Evolutionary conservation across 2,329 filamentous ascomycete genomes (phyloP).

Genomic region (Pleurostoma richardsiae): DNA sequence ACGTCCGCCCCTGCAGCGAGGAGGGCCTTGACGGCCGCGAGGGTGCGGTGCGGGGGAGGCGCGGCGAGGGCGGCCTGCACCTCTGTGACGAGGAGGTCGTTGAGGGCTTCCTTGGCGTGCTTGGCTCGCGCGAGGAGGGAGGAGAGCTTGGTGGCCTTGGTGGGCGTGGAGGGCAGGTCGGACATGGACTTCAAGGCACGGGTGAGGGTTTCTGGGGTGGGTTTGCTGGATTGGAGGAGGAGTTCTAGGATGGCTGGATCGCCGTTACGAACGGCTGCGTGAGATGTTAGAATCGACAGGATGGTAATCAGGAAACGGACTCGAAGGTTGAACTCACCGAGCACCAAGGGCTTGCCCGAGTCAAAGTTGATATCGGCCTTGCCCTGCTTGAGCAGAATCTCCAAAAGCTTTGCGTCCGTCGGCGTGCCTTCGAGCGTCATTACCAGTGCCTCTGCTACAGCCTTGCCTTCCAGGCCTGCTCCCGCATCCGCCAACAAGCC

Average conservation of each 20-base stretch:
- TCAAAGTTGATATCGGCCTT: constrained; percentile 48
- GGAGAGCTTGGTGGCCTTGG: constrained; percentile 45
- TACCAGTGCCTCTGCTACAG: constrained; percentile 35
- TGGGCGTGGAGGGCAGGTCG: constrained; percentile 34
- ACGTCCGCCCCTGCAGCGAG: constrained; percentile 48
- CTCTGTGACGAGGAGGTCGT: constrained; percentile 43
- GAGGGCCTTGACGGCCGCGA: constrained; percentile 39
- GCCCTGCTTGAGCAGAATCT: constrained; percentile 43
- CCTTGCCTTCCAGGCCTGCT: constrained; percentile 27
- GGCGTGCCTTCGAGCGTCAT: constrained; percentile 36
- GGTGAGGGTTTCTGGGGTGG: constrained; percentile 35
- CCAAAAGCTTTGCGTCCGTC: constrained; percentile 44
- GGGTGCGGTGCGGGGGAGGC: constrained; percentile 27
- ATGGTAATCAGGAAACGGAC: too few species aligned
- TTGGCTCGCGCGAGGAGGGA: constrained; percentile 37
- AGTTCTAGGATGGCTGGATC: constrained; percentile 44
- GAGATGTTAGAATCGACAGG: constrained; percentile 8
- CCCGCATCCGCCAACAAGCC: constrained; percentile 40
- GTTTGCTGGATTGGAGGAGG: constrained; percentile 39
- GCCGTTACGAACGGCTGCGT: constrained; percentile 31
- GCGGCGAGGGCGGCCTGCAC: constrained; percentile 38
- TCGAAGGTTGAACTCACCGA: constrained; percentile 18
- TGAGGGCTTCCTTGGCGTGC: constrained; percentile 33
- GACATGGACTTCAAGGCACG: constrained; percentile 36
- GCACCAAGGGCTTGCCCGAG: constrained; percentile 34